Conservation (phyloP, 768 basidiomycete genomes). For the Psilocybe tampanensis region DNA sequence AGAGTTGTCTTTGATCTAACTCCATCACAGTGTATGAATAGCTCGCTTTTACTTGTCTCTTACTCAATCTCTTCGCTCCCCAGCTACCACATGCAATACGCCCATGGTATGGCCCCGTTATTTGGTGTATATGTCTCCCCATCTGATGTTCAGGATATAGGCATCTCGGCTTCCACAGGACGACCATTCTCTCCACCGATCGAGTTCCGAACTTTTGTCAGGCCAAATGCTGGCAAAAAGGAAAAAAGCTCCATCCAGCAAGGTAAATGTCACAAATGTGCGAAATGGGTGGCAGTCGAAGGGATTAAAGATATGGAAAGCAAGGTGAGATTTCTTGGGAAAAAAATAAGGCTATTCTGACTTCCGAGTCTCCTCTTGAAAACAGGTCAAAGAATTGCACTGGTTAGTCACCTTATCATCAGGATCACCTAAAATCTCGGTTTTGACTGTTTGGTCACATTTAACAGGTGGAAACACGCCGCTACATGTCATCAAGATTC, state of each 20-base stretch:
- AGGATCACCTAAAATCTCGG: no score
- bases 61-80: neutral
- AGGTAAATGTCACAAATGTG: constrained; percentile 80
- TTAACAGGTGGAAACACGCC: constrained; percentile 79
- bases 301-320: constrained; percentile 74
- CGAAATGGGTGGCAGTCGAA: constrained; percentile 71
- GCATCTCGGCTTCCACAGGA: constrained; percentile 69
- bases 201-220: constrained; percentile 52
- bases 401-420: constrained; percentile 54
- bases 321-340: constrained; percentile 49
- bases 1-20: neutral
- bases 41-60: neutral
- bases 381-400: constrained; percentile 70
- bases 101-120: constrained; percentile 54
- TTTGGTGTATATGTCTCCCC: constrained; percentile 3
- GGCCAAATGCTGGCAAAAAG: constrained; percentile 53
- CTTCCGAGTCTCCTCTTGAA: neutral
- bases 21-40: constrained; percentile 18
- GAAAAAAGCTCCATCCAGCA: constrained; percentile 64
- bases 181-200: constrained; percentile 79
- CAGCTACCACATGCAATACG: constrained; percentile 85
- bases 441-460: neutral
- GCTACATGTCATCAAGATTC: constrained; percentile 71
- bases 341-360: neutral
- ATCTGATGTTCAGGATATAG: constrained; percentile 33